Conservation (phyloP, 371 early-diverging fungal genomes). For the Lichtheimia hyalospora region DNA sequence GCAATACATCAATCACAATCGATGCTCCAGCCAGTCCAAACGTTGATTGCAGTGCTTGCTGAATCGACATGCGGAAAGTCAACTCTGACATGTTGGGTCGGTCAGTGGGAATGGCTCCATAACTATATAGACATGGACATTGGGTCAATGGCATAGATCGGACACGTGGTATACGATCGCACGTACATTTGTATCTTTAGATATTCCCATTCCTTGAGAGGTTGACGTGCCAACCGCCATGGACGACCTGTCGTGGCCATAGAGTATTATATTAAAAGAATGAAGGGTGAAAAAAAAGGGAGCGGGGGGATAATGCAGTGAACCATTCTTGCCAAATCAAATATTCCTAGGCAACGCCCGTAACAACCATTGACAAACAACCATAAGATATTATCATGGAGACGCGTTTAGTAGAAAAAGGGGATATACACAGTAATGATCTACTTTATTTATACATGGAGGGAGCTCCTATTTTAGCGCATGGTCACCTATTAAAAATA, state of each 20-base stretch:
- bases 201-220: constrained; percentile 38
- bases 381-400: too few species aligned
- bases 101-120: constrained; percentile 4
- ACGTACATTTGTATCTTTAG: constrained; percentile 41
- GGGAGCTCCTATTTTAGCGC: constrained; percentile 12
- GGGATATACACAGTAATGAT: too few species aligned
- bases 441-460: not conserved
- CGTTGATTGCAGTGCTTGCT: constrained; percentile 35
- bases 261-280: not conserved
- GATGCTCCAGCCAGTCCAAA: constrained; percentile 43
- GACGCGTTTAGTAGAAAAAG: too few species aligned
- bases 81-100: constrained; percentile 32
- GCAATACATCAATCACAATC: constrained; percentile 36
- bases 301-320: not conserved
- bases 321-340: too few species aligned
- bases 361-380: too few species aligned
- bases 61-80: constrained; percentile 47
- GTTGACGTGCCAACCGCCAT: constrained; percentile 7
- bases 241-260: not conserved
- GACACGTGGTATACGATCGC: not conserved
- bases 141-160: too few species aligned
- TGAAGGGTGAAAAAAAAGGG: not conserved
- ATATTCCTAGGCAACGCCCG: too few species aligned
- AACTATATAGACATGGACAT: too few species aligned
- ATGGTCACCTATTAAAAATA: constrained; percentile 23